Base-by-base conservation (phyloP, 1,284 basidiomycete species). In the Boletus mariae region DNA sequence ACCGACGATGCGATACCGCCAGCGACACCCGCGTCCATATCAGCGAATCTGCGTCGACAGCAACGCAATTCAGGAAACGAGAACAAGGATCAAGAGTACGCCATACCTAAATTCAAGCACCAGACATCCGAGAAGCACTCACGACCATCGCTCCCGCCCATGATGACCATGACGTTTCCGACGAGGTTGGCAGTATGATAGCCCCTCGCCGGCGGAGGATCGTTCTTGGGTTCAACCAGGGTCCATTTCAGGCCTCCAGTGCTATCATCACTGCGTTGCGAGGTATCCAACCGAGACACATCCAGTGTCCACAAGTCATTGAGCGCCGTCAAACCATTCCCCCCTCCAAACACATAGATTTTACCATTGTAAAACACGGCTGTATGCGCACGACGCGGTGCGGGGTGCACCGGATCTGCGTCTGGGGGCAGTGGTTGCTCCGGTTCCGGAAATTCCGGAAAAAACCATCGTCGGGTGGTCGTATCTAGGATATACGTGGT, bases 241-340 rank as follows among this genome's bases (percentile, higher is more conserved):
- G 82, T 81, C 91, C 90, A 88, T 54, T 76, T 74, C 77, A 87
- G 73, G 48, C 74, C 72, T 34, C 29, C 29, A 11, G 75, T 72
- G n/a, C 23, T 47, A 1, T 25, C 11, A 8, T 32, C 23, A n/a
- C 57, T 57, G 35, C 66, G 66, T 15, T 59, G 52, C 3, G 57
- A 64, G 11, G 54, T 59, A 31, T 66, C 69, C 50, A 67, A 57
- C 47, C 62, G 62, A n/a, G 69, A 67, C 1, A 90, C 80, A 57
- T 95, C 92, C 13, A 96, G 75, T 15, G 86, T 83, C 92, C 93
- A 95, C 7, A 96, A 76, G 67, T 97, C 94, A 64, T 94, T 93
- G 56, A 97, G 76, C 1, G 94, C 94, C 17, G 83, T 84, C 70
- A 89, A 79, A 0, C 94, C 94, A 57, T 94, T 95, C 3, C 94